These are phyloP conservation scores for Garcia nutans DNA, from an alignment of 345 rosid genomes.

Conservation along the genomic window DNA sequence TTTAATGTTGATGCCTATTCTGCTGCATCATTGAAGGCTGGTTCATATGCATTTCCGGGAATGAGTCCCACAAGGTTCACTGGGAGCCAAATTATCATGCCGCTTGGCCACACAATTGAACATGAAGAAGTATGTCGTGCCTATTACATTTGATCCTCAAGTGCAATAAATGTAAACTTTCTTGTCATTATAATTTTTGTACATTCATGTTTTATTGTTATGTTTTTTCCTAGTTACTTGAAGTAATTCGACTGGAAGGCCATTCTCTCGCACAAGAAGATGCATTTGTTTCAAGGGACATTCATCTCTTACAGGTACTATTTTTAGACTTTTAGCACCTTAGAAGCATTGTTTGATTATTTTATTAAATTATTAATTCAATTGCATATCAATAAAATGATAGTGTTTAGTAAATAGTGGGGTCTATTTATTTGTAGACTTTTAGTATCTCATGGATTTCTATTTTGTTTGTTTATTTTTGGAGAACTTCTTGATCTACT, in stretches of 20 bases:
- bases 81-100: slow-evolving; percentile 95
- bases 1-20: slow-evolving; percentile 96
- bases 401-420: too few species aligned
- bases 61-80: slow-evolving; percentile 95
- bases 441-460: neutral
- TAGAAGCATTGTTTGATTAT: neutral
- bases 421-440: neutral
- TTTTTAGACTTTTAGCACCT: neutral
- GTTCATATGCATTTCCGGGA: slow-evolving; percentile 77
- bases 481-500: neutral
- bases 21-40: slow-evolving; percentile 79
- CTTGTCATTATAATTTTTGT: neutral
- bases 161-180: neutral
- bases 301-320: slow-evolving; percentile 90
- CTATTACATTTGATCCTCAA: neutral
- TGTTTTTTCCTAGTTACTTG: slow-evolving; percentile 60
- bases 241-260: slow-evolving; percentile 92
- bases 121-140: slow-evolving; percentile 77
- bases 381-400: neutral
- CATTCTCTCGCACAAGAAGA: slow-evolving; percentile 93
- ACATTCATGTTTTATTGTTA: neutral
- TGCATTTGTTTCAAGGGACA: slow-evolving; percentile 86
- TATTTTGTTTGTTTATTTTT: neutral
- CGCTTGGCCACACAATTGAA: slow-evolving; percentile 94
- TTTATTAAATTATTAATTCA: too few species aligned